Evolutionary conservation across 2,329 filamentous ascomycete species (phyloP).

Genomic region (Aspergillus puulaauensis): DNA sequence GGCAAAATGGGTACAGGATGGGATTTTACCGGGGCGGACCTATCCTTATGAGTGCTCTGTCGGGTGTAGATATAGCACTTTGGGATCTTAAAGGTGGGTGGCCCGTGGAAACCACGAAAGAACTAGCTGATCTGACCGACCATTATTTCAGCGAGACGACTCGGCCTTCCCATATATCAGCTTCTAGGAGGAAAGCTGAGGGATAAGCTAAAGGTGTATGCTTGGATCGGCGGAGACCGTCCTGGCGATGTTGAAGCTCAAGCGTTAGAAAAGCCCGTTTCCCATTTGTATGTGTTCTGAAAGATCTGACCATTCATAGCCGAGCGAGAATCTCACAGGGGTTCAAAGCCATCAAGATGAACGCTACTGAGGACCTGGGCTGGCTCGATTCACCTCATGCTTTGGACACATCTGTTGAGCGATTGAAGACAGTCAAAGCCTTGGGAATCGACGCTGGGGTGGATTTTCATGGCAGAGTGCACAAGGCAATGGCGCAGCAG

Average conservation of each 20-base stretch:
- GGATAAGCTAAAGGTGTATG: conserved; percentile 69
- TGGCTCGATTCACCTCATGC: conserved; percentile 72
- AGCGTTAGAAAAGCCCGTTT: conserved; percentile 28
- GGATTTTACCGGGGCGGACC: conserved; percentile 77
- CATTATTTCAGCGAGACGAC: conserved; percentile 40
- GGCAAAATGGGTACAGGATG: conserved; percentile 60
- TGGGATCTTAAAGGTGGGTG: conserved; percentile 69
- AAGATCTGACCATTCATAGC: neutral
- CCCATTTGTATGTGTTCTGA: neutral
- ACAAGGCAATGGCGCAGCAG: conserved; percentile 80
- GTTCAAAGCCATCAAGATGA: conserved; percentile 67
- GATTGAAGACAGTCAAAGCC: conserved; percentile 50
- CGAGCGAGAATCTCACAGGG: conserved; percentile 39
- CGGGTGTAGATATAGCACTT: conserved; percentile 75
- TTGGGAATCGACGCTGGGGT: conserved; percentile 71
- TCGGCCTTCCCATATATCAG: conserved; percentile 69
- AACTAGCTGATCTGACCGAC: neutral
- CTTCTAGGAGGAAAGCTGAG: conserved; percentile 73
- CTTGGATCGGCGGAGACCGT: conserved; percentile 75
- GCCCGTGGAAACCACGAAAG: no score
- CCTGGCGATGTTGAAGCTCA: conserved; percentile 64
- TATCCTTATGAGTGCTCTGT: conserved; percentile 76
- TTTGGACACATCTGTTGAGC: neutral
- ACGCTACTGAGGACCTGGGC: conserved; percentile 71
- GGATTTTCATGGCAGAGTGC: conserved; percentile 75